Evolutionary conservation across 202 grass and related monocot genomes (phyloP), one percentile per base, ranked within the genome.

Genomic region (Bolboschoenoplectus hybrid): DNA sequence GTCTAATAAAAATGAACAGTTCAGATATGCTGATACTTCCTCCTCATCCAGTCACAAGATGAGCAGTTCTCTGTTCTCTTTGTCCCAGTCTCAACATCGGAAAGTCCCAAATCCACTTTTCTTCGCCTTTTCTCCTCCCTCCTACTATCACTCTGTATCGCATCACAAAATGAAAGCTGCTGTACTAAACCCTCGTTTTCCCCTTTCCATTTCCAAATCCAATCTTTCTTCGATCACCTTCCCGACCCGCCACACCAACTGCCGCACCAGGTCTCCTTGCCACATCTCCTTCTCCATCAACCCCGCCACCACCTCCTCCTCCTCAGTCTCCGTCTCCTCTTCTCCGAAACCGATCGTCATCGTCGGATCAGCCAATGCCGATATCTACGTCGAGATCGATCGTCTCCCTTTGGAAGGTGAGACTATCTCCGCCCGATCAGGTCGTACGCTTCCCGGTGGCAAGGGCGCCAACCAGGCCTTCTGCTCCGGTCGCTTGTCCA

Each of bases 381-480:
- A 98, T 88, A 98, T 98, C 80, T 98, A 98, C 75, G 93, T 96
- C 62, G 93, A 98, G 89, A 90, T 98, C 75, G 86, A 98, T 38
- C 92, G 93, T 9, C 97, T 98, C 52, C 97, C 93, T 8, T 74
- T 86, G 20, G 70, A 73, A 74, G 97, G 93, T 20, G 92, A 98
- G 93, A 96, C 97, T 9, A 85, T 96, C 45, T 89, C 93, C 6
- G 93, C 93, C 16, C 57, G 52, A 7, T 80, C 90, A 0, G 96
- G 91, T 0, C 90, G 81, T 46, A 90, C 91, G 60, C 91, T 96
- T 16, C 91, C 96, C 7, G 93, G 93, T 0, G 96, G 93, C 13
- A 95, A 98, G 90, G 91, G 96, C 60, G 96, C 93, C 51, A 98
- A 98, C 80, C 97, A 98, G 89, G 97, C 97, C n/a, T 92, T 91